These are phyloP conservation scores for Lentinus tigrinus DNA, from an alignment of 768 basidiomycete genomes.

Conservation along the genomic window DNA sequence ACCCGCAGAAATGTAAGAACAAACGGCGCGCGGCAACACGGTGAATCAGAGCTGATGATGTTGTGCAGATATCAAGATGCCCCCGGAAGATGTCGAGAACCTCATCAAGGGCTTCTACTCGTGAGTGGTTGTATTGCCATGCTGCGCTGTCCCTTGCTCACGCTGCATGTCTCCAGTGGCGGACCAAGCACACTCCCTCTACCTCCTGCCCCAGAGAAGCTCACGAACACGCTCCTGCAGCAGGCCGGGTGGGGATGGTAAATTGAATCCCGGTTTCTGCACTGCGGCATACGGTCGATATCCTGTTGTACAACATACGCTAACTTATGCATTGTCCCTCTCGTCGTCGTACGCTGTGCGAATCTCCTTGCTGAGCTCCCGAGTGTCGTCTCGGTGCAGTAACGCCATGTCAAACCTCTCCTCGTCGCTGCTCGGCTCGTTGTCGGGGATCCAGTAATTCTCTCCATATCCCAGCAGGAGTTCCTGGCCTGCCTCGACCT, in stretches of 20 bases:
- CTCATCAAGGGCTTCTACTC: slow-evolving; percentile 64
- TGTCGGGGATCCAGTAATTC: slow-evolving; percentile 22
- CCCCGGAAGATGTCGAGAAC: slow-evolving; percentile 69
- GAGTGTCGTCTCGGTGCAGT: background rate
- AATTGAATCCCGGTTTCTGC: background rate
- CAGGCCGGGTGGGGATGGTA: slow-evolving; percentile 30
- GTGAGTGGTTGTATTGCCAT: slow-evolving; percentile 10
- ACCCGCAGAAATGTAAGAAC: slow-evolving; percentile 67
- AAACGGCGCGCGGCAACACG: too few relatives aligned
- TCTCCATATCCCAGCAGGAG: slow-evolving; percentile 37
- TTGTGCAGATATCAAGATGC: slow-evolving; percentile 71
- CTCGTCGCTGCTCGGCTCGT: background rate
- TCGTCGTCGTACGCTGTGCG: background rate
- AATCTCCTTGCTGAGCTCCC: background rate
- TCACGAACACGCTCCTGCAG: slow-evolving; percentile 24
- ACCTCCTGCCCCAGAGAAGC: slow-evolving; percentile 20
- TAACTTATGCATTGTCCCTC: background rate
- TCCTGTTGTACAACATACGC: slow-evolving; percentile 1
- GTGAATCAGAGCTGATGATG: too few relatives aligned
- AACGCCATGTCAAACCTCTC: too few relatives aligned
- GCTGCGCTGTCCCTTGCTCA: background rate
- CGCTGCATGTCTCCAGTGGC: slow-evolving; percentile 3
- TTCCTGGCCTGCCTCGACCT: slow-evolving; percentile 32
- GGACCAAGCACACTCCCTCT: slow-evolving; percentile 10
- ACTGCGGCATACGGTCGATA: background rate